A percentile compares a stretch with the other conserved stretches of the same genome.
phyloP scores from a whole-genome alignment of 371 early-diverging fungal species.

The Mucor irregularis region DNA sequence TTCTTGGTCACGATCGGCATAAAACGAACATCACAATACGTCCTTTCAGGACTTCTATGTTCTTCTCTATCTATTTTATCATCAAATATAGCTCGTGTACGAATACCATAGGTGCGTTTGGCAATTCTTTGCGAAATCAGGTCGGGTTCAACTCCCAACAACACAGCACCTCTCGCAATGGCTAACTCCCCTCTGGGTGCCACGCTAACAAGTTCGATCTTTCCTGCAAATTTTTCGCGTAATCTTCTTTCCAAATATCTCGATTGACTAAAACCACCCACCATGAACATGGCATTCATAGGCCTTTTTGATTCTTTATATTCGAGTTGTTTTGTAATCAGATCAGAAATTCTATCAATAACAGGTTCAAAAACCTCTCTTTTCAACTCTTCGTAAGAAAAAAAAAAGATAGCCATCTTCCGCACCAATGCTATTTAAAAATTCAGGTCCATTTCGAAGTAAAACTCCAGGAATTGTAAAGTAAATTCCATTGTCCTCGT shows the following conservation, averaged over 20 bases:
- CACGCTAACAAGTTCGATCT: constrained; percentile 48
- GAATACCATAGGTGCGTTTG: constrained; percentile 60
- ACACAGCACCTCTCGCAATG: constrained; percentile 53
- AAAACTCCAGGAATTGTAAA: constrained; percentile 53
- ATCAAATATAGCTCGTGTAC: constrained; percentile 60
- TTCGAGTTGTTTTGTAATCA: constrained; percentile 60
- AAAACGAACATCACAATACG: constrained; percentile 57
- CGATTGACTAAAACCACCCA: constrained; percentile 65
- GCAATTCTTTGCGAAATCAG: constrained; percentile 62
- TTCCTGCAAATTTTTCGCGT: constrained; percentile 35
- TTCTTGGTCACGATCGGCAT: constrained; percentile 60
- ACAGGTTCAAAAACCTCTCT: constrained; percentile 64
- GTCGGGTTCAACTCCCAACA: constrained; percentile 56
- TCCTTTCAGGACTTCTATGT: constrained; percentile 51
- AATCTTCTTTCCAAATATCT: constrained; percentile 55
- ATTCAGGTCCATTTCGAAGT: constrained; percentile 46
- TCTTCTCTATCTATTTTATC: constrained; percentile 55
- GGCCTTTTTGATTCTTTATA: constrained; percentile 27
- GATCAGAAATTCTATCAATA: constrained; percentile 50
- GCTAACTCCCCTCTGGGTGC: constrained; percentile 56
- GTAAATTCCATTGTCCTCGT: constrained; percentile 52
- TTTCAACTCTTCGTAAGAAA: constrained; percentile 52
- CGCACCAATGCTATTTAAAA: constrained; percentile 34
- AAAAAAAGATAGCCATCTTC: constrained; percentile 55
- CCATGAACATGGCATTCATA: constrained; percentile 55